Evolutionary conservation across 352 stramenopile genomes (phyloP).

Genomic region (Aphanomyces stellatus): DNA sequence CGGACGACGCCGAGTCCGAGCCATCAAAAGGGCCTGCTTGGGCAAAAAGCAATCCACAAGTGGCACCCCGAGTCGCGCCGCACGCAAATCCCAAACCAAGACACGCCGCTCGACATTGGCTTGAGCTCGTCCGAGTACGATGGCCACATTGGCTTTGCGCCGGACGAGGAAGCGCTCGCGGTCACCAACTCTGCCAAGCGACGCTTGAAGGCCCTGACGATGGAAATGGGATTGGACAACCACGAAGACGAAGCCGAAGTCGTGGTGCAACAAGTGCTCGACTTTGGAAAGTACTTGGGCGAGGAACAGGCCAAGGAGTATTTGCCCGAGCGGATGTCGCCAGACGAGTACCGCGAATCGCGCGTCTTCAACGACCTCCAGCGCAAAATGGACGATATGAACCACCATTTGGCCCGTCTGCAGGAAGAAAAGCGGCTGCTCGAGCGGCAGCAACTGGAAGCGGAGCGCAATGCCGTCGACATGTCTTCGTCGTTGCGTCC

Average conservation of each 20-base stretch:
- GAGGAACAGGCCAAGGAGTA: conserved; percentile 31
- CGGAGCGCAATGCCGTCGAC: conserved; percentile 14
- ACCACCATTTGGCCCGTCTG: conserved; percentile 18
- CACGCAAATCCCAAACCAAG: conserved; percentile 21
- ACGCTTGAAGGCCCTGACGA: conserved; percentile 22
- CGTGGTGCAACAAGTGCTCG: conserved; percentile 61
- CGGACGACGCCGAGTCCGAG: background rate
- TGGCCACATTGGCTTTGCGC: background rate
- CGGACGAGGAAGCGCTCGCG: conserved; percentile 12
- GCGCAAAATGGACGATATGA: conserved; percentile 22
- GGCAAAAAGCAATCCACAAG: conserved; percentile 27
- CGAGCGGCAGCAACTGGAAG: conserved; percentile 12
- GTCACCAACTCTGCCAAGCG: conserved; percentile 23
- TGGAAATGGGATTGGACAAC: conserved; percentile 30
- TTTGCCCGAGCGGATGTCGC: too few relatives aligned
- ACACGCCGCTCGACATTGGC: conserved; percentile 18
- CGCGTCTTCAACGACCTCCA: conserved; percentile 14
- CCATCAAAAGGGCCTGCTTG: background rate
- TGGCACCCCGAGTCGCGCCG: conserved; percentile 40
- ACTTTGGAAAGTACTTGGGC: conserved; percentile 43
- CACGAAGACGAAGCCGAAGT: conserved; percentile 57
- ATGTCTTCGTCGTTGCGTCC: conserved; percentile 18
- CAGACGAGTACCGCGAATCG: conserved; percentile 15
- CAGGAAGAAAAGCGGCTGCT: conserved; percentile 20
- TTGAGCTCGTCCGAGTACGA: conserved; percentile 20